Evolutionary conservation across 2,329 filamentous ascomycete species (phyloP).

Genomic region (Chrysoporthe puriensis): DNA sequence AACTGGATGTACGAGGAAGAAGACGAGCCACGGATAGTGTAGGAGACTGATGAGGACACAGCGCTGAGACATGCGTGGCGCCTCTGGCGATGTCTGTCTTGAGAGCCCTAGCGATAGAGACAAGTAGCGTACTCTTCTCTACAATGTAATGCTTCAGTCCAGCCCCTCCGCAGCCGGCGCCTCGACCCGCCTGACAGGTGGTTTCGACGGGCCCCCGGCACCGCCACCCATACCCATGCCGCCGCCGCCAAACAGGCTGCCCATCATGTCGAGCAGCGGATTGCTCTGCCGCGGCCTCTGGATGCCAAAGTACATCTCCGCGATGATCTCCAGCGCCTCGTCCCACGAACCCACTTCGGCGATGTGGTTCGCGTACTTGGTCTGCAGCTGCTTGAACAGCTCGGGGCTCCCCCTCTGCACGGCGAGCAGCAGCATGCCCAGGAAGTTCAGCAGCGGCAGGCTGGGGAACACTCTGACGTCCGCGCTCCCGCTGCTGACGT

Average conservation of each 20-base stretch:
- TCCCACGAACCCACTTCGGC: constrained; percentile 79
- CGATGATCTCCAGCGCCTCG: constrained; percentile 81
- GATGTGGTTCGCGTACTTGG: constrained; percentile 79
- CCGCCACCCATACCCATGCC: constrained; percentile 59
- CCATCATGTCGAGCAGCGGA: constrained; percentile 97
- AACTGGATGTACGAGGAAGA: constrained; percentile 90
- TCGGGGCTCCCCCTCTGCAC: constrained; percentile 79
- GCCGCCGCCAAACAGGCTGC: constrained; percentile 84
- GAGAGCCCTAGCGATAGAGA: constrained; percentile 7
- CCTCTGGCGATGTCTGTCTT: background rate
- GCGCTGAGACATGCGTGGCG: background rate
- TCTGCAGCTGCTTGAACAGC: constrained; percentile 78
- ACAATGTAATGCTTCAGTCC: constrained; percentile 47
- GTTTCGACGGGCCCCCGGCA: constrained; percentile 42
- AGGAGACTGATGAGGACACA: background rate
- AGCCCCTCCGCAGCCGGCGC: constrained; percentile 61
- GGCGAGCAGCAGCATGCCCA: constrained; percentile 80
- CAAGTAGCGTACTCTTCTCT: background rate
- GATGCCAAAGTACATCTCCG: constrained; percentile 96
- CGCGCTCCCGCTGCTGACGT: constrained; percentile 73
- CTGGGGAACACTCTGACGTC: constrained; percentile 86
- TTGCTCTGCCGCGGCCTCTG: constrained; percentile 87
- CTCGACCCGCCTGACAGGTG: constrained; percentile 49
- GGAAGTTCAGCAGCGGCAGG: constrained; percentile 92
- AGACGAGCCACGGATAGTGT: constrained; percentile 47